Conservation (phyloP, 257 asterid species). For the Nicotiana tabacum region DNA sequence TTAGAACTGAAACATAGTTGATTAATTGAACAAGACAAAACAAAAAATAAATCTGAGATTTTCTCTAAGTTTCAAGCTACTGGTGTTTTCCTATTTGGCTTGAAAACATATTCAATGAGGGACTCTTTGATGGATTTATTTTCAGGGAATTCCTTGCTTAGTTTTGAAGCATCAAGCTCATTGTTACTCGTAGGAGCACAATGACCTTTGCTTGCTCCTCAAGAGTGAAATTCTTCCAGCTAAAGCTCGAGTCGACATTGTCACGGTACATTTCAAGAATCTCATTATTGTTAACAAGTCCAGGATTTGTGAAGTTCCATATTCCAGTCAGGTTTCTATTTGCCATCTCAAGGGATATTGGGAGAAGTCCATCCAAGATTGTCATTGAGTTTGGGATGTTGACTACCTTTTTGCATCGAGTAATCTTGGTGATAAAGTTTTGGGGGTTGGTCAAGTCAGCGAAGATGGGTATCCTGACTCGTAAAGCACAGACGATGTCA, state of each 20-base stretch:
- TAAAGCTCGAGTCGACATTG: conserved; percentile 55
- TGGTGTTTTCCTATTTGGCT: conserved; percentile 49
- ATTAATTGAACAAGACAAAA: background rate
- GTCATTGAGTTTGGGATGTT: too few relatives aligned
- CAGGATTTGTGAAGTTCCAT: too few relatives aligned
- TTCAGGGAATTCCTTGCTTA: conserved; percentile 61
- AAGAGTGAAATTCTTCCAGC: conserved; percentile 60
- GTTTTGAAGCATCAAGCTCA: conserved; percentile 66
- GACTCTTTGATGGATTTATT: conserved; percentile 67
- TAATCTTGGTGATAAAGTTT: too few relatives aligned
- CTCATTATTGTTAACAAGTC: too few relatives aligned
- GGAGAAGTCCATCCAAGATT: too few relatives aligned
- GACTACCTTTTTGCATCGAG: too few relatives aligned
- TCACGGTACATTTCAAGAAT: conserved; percentile 10
- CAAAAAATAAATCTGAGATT: background rate
- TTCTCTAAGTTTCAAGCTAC: background rate
- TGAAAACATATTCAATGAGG: conserved; percentile 50
- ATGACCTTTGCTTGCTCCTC: conserved; percentile 89
- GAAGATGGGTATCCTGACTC: too few relatives aligned
- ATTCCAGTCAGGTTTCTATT: too few relatives aligned
- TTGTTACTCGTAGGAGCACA: conserved; percentile 74
- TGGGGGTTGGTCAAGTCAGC: too few relatives aligned
- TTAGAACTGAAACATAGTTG: background rate
- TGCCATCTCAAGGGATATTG: too few relatives aligned
- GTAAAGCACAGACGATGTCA: too few relatives aligned